Base-by-base conservation (phyloP, 1,284 basidiomycete genomes). In the Omphalotus olearius region DNA sequence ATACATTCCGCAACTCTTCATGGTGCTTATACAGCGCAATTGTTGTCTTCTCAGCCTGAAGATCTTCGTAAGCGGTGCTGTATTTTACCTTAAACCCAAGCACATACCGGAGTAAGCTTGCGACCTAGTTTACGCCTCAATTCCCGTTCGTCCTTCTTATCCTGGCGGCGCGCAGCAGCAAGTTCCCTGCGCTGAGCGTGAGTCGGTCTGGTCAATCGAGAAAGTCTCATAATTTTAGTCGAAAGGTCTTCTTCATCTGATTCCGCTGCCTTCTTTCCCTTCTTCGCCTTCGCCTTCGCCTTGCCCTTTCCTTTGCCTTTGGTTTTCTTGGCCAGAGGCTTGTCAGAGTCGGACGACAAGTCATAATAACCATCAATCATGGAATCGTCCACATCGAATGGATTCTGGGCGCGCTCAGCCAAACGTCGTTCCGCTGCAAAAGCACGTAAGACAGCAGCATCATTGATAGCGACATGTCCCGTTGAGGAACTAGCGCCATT, bases 1-100 rank as follows among this genome's bases (percentile, higher is more conserved):
- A 99, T 17, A 93, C 85, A 61, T 88, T 76, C 49, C 68, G 72
- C 26, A 99, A 81, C 64, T 98, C 93, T 3, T 84, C 79, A 63
- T 91, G 88, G 60, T 83, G 68, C 49, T 70, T 76, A 28, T 76
- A 73, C 23, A 94, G 68, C 6, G 82, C 78, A 37, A 93, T 66
- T 4, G 81, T 74, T 6, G 85, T 79, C 66, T 80, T 91, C 69
- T 95, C 92, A 4, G 90, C 83, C 84, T 93, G 47, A 10, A 39
- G 16, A 23, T 33, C 17, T 54, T 23, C 26, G 51, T 11, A 28
- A 37, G 53, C 30, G 48, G 23, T 38, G 28, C 14, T 14, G 13
- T 9, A 6, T 47, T 33, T 20, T n/a, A 45, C 14, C 5, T 45
- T 36, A 48, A 51, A 50, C 36, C 50, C 26, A 23, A 13, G 33